These are phyloP conservation scores for bread wheat (Triticum aestivum) DNA, from an alignment of 176 grass and related monocot species.

Conservation along the genomic window DNA sequence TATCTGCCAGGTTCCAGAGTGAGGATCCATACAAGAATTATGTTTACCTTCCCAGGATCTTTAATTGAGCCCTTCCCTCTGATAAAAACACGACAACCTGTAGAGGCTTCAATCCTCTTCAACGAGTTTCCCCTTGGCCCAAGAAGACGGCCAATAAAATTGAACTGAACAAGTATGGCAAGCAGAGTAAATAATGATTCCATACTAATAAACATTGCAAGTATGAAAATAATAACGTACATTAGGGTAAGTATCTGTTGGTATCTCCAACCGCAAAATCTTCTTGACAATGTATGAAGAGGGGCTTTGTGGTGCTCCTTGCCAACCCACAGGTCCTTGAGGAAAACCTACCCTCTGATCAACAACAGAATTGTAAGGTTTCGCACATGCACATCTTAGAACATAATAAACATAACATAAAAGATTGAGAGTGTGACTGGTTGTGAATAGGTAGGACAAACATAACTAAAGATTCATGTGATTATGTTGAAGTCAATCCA, in stretches of 20 bases:
- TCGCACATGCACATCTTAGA: background rate
- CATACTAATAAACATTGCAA: constrained; percentile 25
- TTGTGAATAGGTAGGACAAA: constrained; percentile 8
- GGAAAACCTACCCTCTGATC: constrained; percentile 65
- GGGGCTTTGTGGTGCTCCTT: constrained; percentile 71
- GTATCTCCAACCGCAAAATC: constrained; percentile 88
- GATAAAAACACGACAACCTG: constrained; percentile 97
- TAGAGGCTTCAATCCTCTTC: constrained; percentile 92
- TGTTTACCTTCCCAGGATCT: constrained; percentile 79
- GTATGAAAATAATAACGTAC: constrained; percentile 36
- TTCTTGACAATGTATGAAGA: constrained; percentile 85
- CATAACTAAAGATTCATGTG: background rate
- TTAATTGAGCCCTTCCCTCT: constrained; percentile 99
- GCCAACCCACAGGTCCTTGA: constrained; percentile 71
- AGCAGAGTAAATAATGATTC: constrained; percentile 32
- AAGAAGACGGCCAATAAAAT: constrained; percentile 98
- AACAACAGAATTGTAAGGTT: constrained; percentile 25
- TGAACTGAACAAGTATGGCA: constrained; percentile 57
- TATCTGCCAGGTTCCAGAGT: constrained; percentile 15
- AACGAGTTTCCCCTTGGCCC: constrained; percentile 95
- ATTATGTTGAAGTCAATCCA: background rate
- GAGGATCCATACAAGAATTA: constrained; percentile 2
- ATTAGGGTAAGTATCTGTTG: constrained; percentile 75
- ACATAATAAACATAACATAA: constrained; percentile 9
- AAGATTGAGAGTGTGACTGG: background rate